Conservation (phyloP, 805 yeast species). For the Cyberlindnera amylophila region DNA sequence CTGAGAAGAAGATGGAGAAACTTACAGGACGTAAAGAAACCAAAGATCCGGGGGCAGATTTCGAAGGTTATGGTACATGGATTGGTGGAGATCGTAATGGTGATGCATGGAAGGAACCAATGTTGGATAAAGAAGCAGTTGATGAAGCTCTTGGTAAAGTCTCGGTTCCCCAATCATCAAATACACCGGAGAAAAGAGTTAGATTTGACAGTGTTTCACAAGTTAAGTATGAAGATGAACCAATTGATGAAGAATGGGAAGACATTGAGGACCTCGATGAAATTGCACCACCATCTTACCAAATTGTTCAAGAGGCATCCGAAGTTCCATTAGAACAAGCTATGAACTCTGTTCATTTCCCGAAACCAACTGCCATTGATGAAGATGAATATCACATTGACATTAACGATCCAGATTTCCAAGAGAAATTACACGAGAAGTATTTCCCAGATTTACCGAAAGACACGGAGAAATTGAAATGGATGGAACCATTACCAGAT, state of each 20-base stretch:
- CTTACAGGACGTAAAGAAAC: conserved; percentile 10
- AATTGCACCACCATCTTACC: conserved; percentile 45
- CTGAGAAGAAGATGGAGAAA: conserved; percentile 44
- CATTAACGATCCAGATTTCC: conserved; percentile 73
- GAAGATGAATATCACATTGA: conserved; percentile 43
- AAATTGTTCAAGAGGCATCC: conserved; percentile 43
- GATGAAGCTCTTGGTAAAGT: conserved; percentile 20
- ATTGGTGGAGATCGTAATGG: conserved; percentile 28
- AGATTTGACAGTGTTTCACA: conserved; percentile 29
- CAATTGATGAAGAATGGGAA: conserved; percentile 43
- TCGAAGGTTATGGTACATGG: conserved; percentile 29
- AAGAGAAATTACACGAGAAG: conserved; percentile 73
- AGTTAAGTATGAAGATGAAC: conserved; percentile 20
- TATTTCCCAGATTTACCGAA: conserved; percentile 88
- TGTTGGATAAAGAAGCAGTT: conserved; percentile 17
- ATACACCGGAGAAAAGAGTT: conserved; percentile 29
- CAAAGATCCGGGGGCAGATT: conserved; percentile 11
- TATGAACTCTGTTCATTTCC: conserved; percentile 56
- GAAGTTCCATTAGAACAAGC: conserved; percentile 41
- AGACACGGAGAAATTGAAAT: conserved; percentile 75
- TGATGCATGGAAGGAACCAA: conserved; percentile 23
- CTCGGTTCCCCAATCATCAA: not conserved
- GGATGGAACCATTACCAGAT: conserved; percentile 79
- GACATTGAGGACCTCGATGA: conserved; percentile 48
- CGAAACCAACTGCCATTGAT: conserved; percentile 48